Base-by-base conservation (phyloP, 2,329 filamentous ascomycete genomes). In the Dothistroma septosporum region DNA sequence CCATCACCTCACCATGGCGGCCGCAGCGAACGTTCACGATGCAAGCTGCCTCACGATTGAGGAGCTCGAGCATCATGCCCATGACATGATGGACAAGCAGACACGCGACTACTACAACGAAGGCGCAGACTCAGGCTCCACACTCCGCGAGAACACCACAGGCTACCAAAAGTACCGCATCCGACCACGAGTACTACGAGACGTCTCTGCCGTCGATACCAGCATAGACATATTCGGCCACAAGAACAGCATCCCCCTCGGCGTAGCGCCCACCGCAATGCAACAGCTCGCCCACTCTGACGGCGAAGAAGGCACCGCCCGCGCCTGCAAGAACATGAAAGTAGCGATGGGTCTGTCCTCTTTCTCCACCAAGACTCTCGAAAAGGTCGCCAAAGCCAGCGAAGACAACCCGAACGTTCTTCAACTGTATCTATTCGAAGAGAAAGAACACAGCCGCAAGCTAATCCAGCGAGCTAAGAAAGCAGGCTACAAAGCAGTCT, bases 401-500 rank as follows among this genome's bases (percentile, higher is more conserved):
- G 72, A 67, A 8, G 70, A 74, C 0, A 80, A 77, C 56, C 76
- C 81, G 0, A 80, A 81, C 62, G 78, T 78, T 22, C 79, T 86
- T 67, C 84, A 86, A 67, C 75, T 85, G 55, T 83, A 80, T 65
- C 73, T 85, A 16, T 74, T 85, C 55, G 79, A 81, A 65, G 79
- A 85, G 67, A 74, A 81, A 68, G 80, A 61, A 76, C 80, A 54
- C 77, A 84, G 70, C 71, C 77, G 78, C 61, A 64, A 76, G 67
- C 57, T 72, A 32, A 71, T 75, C 48, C 63, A 66, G 41, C 66
- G 72, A 12, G 74, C 74, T 14, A 74, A 74, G 63, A 68, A 69
- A 57, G 72, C 72, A 1, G 82, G 82, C 2, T 85, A 80, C 71
- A 83, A 83, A 63, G 83, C 83, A 0, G 72, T 85, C 3, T 80